Evolutionary conservation across 441 rosid genomes (phyloP).

Genomic region (Capsella rubella): DNA sequence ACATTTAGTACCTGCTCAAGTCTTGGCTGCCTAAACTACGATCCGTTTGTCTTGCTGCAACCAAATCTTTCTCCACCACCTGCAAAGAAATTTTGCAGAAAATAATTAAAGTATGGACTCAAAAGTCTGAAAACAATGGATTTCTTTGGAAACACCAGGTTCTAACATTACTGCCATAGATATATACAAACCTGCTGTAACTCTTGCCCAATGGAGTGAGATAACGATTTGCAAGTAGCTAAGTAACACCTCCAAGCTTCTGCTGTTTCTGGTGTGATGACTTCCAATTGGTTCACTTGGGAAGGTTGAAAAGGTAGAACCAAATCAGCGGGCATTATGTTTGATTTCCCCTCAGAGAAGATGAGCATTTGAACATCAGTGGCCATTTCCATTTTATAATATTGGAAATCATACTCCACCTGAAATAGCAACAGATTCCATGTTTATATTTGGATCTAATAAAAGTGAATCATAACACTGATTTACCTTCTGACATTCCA

Average conservation of each 20-base stretch:
- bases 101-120: background rate
- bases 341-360: conserved; percentile 85
- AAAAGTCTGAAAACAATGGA: background rate
- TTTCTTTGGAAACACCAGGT: background rate
- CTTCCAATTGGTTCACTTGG: conserved; percentile 47
- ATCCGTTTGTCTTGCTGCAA: conserved; percentile 80
- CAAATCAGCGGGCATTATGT: conserved; percentile 80
- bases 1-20: conserved; percentile 69
- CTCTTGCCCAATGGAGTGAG: conserved; percentile 74
- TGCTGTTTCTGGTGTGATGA: conserved; percentile 50
- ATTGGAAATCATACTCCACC: conserved; percentile 90
- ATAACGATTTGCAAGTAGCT: conserved; percentile 69
- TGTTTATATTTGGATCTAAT: background rate
- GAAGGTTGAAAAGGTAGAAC: conserved; percentile 78
- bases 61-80: conserved; percentile 87
- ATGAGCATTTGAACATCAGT: conserved; percentile 83
- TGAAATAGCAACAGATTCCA: conserved; percentile 44
- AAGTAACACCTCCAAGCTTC: conserved; percentile 91
- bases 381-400: conserved; percentile 86
- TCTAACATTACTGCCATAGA: background rate
- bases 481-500: conserved; percentile 76
- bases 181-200: conserved; percentile 68
- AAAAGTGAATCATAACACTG: background rate
- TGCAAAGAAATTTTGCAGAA: conserved; percentile 29
- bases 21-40: conserved; percentile 79